A percentile compares a stretch with the other conserved stretches of the same genome.
Conservation (phyloP, 768 basidiomycete genomes). For the Tephrocybe sp. region DNA sequence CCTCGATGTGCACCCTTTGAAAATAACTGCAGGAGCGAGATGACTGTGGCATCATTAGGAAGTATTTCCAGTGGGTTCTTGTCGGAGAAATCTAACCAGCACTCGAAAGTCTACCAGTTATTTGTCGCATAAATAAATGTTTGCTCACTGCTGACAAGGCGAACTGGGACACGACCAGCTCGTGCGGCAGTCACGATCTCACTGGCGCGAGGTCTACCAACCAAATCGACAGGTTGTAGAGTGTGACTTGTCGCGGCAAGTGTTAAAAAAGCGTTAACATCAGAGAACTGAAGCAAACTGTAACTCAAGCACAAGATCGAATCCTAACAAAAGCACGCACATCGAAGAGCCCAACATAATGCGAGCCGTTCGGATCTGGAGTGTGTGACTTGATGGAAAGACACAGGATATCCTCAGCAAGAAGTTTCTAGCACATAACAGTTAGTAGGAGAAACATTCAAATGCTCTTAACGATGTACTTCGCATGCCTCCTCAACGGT, state of each 20-base stretch:
- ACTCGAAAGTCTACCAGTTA: conserved; percentile 3
- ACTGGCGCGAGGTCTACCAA: conserved; percentile 55
- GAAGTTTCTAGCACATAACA: conserved; percentile 43
- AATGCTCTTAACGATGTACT: conserved; percentile 34
- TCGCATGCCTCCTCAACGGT: conserved; percentile 84
- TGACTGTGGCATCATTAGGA: conserved; percentile 58
- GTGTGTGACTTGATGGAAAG: conserved; percentile 51
- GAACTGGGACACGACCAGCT: conserved; percentile 69
- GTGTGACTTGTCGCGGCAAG: conserved; percentile 79
- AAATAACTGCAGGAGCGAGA: conserved; percentile 64
- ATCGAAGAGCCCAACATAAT: conserved; percentile 67
- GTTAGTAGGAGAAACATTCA: background rate
- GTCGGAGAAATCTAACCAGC: conserved; percentile 67
- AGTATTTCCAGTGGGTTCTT: conserved; percentile 75
- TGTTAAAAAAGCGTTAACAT: conserved; percentile 86
- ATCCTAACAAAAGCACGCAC: conserved; percentile 35
- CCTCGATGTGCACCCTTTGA: conserved; percentile 73
- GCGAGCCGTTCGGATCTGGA: conserved; percentile 21
- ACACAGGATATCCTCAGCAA: conserved; percentile 61
- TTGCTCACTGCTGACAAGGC: conserved; percentile 72
- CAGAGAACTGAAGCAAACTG: conserved; percentile 56
- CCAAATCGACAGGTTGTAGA: conserved; percentile 55
- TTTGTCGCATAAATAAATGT: background rate
- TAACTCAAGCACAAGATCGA: background rate
- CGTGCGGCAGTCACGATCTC: conserved; percentile 74